phyloP scores from a whole-genome alignment of 495 filamentous ascomycete genomes.

The Pseudevernia furfuracea region DNA sequence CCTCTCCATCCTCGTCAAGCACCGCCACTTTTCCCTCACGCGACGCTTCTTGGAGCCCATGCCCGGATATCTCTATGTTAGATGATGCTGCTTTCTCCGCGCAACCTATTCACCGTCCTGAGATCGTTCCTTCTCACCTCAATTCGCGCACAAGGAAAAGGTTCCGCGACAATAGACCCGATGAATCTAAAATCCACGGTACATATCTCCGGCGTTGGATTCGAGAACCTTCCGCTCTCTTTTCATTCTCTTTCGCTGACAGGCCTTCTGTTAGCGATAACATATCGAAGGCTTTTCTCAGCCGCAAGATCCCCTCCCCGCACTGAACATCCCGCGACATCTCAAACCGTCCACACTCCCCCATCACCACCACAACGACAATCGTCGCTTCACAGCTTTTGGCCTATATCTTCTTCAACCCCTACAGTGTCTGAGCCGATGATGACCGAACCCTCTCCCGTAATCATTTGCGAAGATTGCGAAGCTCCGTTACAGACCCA shows the following conservation, averaged over 20 bases:
- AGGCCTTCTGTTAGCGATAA: constrained; percentile 21
- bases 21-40: constrained; percentile 28
- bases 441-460: background rate
- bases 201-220: background rate
- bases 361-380: constrained; percentile 14
- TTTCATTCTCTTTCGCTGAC: background rate
- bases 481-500: constrained; percentile 13
- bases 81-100: constrained; percentile 3
- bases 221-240: background rate
- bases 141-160: constrained; percentile 47
- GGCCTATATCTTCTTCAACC: constrained; percentile 20
- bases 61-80: constrained; percentile 19
- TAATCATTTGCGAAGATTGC: constrained; percentile 24
- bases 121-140: constrained; percentile 34
- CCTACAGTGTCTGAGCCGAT: constrained; percentile 8
- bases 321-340: constrained; percentile 24
- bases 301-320: constrained; percentile 41
- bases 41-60: constrained; percentile 20
- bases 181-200: constrained; percentile 43
- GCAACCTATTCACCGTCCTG: constrained; percentile 2
- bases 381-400: constrained; percentile 19
- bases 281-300: constrained; percentile 39
- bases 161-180: constrained; percentile 43
- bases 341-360: background rate
- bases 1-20: constrained; percentile 34